Conservation (phyloP, 2,329 filamentous ascomycete species). For the Tolypocladium pustulatum region DNA sequence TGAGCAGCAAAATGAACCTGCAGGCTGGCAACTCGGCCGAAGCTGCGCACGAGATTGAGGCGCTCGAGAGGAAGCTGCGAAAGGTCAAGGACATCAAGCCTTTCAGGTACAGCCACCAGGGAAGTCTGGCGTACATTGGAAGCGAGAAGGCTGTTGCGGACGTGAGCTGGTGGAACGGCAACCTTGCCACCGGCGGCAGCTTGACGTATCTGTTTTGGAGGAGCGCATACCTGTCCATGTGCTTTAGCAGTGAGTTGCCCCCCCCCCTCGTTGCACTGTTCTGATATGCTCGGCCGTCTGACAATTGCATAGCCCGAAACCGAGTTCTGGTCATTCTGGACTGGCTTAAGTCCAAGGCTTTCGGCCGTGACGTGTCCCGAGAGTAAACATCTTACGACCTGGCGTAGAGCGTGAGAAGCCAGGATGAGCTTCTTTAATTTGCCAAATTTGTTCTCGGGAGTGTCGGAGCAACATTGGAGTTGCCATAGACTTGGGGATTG, state of each 20-base stretch:
- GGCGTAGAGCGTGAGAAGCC: not conserved
- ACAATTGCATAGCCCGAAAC: slow-evolving; percentile 60
- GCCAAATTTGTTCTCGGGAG: not conserved
- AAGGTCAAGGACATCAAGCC: slow-evolving; percentile 91
- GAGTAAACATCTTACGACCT: slow-evolving; percentile 41
- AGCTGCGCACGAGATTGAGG: slow-evolving; percentile 65
- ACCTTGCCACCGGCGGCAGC: slow-evolving; percentile 85
- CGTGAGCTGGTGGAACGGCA: slow-evolving; percentile 94
- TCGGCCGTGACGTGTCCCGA: slow-evolving; percentile 87
- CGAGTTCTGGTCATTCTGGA: slow-evolving; percentile 85
- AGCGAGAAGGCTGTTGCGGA: slow-evolving; percentile 97
- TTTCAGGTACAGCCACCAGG: slow-evolving; percentile 98
- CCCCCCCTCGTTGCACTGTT: not conserved
- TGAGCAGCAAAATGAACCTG: slow-evolving; percentile 53
- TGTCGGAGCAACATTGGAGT: slow-evolving; percentile 1
- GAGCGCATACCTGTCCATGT: slow-evolving; percentile 97
- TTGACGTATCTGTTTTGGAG: slow-evolving; percentile 98
- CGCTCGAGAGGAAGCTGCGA: slow-evolving; percentile 74
- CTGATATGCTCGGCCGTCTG: slow-evolving; percentile 4
- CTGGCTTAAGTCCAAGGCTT: slow-evolving; percentile 95
- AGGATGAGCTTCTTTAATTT: not conserved
- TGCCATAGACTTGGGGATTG: slow-evolving; percentile 5
- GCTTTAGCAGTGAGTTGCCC: slow-evolving; percentile 83
- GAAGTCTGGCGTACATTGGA: slow-evolving; percentile 92
- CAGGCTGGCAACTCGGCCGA: slow-evolving; percentile 57